A percentile compares a stretch with the other conserved stretches of the same genome.
phyloP scores from a whole-genome alignment of 495 filamentous ascomycete species.

The Letharia columbiana region DNA sequence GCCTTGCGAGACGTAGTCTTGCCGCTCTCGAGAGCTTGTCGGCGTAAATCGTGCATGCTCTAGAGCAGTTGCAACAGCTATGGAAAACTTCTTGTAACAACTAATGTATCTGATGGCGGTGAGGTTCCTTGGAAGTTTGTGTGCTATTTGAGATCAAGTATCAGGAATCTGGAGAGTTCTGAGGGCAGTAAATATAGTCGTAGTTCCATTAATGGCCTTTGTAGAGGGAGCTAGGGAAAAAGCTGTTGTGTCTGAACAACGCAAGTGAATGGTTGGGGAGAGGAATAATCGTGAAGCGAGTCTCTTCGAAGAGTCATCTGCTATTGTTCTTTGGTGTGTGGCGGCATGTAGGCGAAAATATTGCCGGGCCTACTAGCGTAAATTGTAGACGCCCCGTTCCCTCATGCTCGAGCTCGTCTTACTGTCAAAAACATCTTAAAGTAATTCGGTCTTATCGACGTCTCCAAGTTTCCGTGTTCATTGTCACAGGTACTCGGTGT shows the following conservation, averaged over 20 bases:
- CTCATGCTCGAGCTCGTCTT: no score
- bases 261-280: no score
- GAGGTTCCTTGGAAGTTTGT: background rate
- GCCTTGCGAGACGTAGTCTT: constrained; percentile 94
- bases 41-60: constrained; percentile 68
- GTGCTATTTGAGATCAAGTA: constrained; percentile 19
- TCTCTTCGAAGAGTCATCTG: background rate
- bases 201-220: constrained; percentile 23
- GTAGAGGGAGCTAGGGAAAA: background rate
- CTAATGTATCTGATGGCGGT: background rate
- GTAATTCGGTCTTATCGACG: background rate
- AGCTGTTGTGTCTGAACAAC: background rate
- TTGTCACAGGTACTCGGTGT: no score
- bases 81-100: background rate
- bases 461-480: background rate
- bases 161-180: constrained; percentile 22
- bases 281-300: background rate
- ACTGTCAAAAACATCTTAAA: background rate
- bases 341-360: background rate
- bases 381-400: background rate
- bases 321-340: background rate
- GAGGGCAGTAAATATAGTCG: constrained; percentile 23
- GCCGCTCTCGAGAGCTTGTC: constrained; percentile 74
- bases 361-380: background rate
- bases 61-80: background rate